Percentiles rank a stretch among this genome's conserved stretches.
These are phyloP conservation scores for Elaeis oleifera DNA, from an alignment of 202 grass and related monocot species.

Conservation along the genomic window DNA sequence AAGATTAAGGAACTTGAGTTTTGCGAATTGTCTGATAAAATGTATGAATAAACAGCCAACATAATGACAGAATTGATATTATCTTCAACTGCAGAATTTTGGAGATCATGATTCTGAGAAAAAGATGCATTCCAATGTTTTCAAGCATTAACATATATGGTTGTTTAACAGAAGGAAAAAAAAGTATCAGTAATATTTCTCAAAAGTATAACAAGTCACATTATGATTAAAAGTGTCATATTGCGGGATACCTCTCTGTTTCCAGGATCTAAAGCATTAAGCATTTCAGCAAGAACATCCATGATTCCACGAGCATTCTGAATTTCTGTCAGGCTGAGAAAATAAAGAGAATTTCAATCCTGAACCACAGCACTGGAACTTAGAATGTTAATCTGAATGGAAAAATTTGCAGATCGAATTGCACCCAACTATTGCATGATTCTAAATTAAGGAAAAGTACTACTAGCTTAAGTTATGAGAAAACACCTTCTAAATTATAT, in stretches of 20 bases:
- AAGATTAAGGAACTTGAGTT: too few relatives aligned
- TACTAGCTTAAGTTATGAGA: too few relatives aligned
- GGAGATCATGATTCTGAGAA: too few relatives aligned
- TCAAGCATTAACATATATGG: too few relatives aligned
- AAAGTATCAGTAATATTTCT: constrained; percentile 4
- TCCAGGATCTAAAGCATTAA: constrained; percentile 91
- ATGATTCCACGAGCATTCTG: constrained; percentile 84
- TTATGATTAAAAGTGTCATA: constrained; percentile 13
- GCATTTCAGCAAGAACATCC: constrained; percentile 88
- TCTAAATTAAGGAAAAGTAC: background rate
- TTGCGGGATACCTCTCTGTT: constrained; percentile 74
- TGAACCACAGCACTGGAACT: constrained; percentile 11
- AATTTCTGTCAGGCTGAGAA: constrained; percentile 78
- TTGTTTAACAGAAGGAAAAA: too few relatives aligned
- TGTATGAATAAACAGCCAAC: too few relatives aligned
- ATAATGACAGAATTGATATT: too few relatives aligned
- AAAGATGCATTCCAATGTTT: too few relatives aligned
- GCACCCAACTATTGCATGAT: background rate
- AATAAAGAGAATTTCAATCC: constrained; percentile 28
- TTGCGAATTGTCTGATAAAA: too few relatives aligned
- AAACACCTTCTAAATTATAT: too few relatives aligned
- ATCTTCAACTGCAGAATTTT: too few relatives aligned
- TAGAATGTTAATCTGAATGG: background rate
- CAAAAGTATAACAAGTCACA: constrained; percentile 15
- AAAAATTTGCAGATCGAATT: background rate